Evolutionary conservation across 2,329 filamentous ascomycete genomes (phyloP).

Genomic region (Aspergillus tamarii): DNA sequence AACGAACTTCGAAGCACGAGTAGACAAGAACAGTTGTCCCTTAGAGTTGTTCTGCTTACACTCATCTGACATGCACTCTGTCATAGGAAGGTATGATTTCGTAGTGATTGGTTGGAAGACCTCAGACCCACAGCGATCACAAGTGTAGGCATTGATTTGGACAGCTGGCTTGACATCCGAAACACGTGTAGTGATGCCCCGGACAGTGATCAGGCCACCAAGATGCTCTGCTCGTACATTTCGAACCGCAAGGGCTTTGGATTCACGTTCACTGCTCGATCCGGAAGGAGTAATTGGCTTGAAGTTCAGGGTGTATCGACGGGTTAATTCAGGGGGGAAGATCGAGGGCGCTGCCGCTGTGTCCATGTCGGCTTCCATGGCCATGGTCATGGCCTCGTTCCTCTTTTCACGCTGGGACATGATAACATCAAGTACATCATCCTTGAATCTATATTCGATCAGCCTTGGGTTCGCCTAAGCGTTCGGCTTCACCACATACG

Average conservation of each 20-base stretch:
- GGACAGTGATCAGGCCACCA: conserved; percentile 88
- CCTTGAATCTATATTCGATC: conserved; percentile 74
- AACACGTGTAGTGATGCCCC: conserved; percentile 91
- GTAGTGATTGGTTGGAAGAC: conserved; percentile 95
- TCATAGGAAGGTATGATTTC: conserved; percentile 86
- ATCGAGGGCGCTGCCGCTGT: conserved; percentile 70
- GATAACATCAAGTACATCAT: conserved; percentile 94
- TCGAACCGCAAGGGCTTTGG: conserved; percentile 80
- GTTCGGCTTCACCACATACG: conserved; percentile 54
- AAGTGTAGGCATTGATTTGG: conserved; percentile 97
- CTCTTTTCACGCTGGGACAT: conserved; percentile 88
- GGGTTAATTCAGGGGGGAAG: conserved; percentile 89
- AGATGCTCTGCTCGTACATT: conserved; percentile 92
- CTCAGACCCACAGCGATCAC: conserved; percentile 93
- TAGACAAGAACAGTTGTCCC: conserved; percentile 90
- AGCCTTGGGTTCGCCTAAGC: conserved; percentile 14
- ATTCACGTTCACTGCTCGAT: conserved; percentile 61
- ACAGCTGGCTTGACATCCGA: conserved; percentile 97
- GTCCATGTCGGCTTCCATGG: conserved; percentile 68
- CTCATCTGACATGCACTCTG: conserved; percentile 84
- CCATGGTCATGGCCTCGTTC: conserved; percentile 74
- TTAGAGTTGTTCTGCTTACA: conserved; percentile 90
- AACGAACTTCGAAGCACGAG: conserved; percentile 93
- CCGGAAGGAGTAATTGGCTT: conserved; percentile 80
- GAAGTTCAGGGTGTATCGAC: conserved; percentile 94